Base-by-base conservation (phyloP, 2,329 filamentous ascomycete species). In the Xylariaceae sp. region DNA sequence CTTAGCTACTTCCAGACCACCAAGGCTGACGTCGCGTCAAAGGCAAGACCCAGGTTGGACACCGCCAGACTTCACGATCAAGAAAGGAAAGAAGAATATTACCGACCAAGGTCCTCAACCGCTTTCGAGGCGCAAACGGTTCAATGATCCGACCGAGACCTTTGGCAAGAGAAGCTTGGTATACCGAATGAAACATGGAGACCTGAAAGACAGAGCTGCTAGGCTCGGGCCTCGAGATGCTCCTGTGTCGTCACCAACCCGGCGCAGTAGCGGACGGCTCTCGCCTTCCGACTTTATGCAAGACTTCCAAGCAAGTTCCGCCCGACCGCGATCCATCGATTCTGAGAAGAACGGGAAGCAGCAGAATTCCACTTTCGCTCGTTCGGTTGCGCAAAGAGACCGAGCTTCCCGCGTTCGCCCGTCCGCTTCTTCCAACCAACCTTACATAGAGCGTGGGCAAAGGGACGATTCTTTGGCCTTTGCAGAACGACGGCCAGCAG, bases 161-260 rank as follows among this genome's bases (percentile, higher is more conserved):
- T 78, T 78, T 53, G 78, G 76, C 15, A 77, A 76, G 60, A 68
- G 62, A 34, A 81, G 78, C 48, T 46, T 78, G 13, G 76, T 81
- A 2, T 79, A 76, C 41, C 64, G 73, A 51, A 55, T 76, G 44
- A 77, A 76, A 52, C 64, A 69, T 39, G 75, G 72, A 2, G 45
- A 56, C 16, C 48, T 73, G 22, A 57, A 13, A 13, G 30, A 6
- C 7, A 17, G 8, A n/a, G 6, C 30, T 8, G 30, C 30, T 8
- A 32, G 22, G 11, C 11, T 6, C 11, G 6, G 6, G 6, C 6
- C 22, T 11, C 6, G 6, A 26, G 22, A 26, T 8, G 7, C 7
- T n/a, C 13, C 30, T 8, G 16, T 7, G 16, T n/a, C 12, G 13
- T 32, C 30, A 17, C 7, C 13, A 4, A 22, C 26, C 4, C 22